Conservation (phyloP, 495 filamentous ascomycete species). For the Lophiostoma macrostomum region DNA sequence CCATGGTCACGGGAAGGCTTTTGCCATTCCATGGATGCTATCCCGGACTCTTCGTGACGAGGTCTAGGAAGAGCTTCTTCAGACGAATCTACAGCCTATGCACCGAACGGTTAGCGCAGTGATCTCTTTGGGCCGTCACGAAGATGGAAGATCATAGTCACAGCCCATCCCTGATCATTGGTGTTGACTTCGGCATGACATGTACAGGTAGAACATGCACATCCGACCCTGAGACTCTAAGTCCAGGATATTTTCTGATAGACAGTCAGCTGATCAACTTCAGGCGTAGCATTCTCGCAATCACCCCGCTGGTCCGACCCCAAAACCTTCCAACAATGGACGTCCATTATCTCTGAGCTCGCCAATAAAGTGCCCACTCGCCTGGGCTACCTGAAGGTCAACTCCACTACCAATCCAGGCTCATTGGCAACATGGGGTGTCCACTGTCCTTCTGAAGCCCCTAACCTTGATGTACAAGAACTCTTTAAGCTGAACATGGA, state of each 20-base stretch:
- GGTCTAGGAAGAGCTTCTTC: too few relatives aligned
- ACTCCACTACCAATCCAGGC: background rate
- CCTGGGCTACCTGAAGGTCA: background rate
- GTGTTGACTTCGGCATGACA: slow-evolving; percentile 2
- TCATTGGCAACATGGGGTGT: background rate
- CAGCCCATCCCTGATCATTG: background rate
- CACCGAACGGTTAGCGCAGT: too few relatives aligned
- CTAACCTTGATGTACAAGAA: background rate
- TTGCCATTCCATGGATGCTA: too few relatives aligned
- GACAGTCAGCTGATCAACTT: background rate
- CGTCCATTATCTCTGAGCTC: background rate
- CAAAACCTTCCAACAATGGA: slow-evolving; percentile 3
- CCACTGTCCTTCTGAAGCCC: background rate
- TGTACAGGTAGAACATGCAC: background rate
- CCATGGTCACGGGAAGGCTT: too few relatives aligned
- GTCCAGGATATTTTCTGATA: too few relatives aligned
- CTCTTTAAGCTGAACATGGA: background rate
- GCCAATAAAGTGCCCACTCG: background rate
- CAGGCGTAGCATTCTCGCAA: background rate
- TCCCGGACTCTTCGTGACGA: too few relatives aligned
- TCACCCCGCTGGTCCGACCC: background rate
- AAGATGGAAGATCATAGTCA: background rate
- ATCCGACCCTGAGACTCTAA: too few relatives aligned
- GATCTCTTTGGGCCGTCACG: background rate
- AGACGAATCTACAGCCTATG: too few relatives aligned